phyloP scores from a whole-genome alignment of 441 rosid species.

The Euphorbia celastroides region DNA sequence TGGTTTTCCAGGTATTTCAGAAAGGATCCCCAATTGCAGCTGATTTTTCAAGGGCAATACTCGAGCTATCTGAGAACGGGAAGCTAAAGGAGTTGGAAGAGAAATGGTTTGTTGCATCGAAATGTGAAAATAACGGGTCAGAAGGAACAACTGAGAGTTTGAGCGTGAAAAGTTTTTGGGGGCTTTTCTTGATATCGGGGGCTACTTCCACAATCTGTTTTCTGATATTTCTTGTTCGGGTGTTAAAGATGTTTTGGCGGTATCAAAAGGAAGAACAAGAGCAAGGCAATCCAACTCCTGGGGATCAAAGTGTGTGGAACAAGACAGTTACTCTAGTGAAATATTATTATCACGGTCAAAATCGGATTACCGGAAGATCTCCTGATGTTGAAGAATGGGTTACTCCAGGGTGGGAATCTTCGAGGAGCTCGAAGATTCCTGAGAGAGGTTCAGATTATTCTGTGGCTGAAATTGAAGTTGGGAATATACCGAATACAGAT shows the following conservation, averaged over 20 bases:
- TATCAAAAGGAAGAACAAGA: not conserved
- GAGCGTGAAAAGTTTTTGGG: conserved; percentile 19
- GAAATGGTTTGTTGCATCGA: conserved; percentile 22
- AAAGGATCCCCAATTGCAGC: conserved; percentile 39
- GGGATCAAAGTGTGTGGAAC: conserved; percentile 18
- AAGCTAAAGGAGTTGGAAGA: conserved; percentile 23
- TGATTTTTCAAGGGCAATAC: conserved; percentile 43
- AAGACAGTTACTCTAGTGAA: conserved; percentile 15
- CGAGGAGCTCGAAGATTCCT: not conserved
- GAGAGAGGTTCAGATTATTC: conserved; percentile 1
- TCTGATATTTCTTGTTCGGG: conserved; percentile 22
- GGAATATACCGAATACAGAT: not conserved
- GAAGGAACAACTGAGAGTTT: conserved; percentile 17
- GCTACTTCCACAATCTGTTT: conserved; percentile 36
- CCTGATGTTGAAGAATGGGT: conserved; percentile 12
- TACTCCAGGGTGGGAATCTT: conserved; percentile 15
- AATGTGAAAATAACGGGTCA: conserved; percentile 7
- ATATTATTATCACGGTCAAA: conserved; percentile 13
- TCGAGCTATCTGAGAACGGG: conserved; percentile 35
- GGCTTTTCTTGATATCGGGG: conserved; percentile 18
- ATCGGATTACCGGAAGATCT: not conserved
- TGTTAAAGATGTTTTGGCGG: conserved; percentile 7
- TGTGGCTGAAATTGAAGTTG: conserved; percentile 9
- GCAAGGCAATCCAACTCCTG: conserved; percentile 3
- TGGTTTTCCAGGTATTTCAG: conserved; percentile 36